These are phyloP conservation scores for Fusarium zealandicum DNA, from an alignment of 2,329 filamentous ascomycete genomes.

Conservation along the genomic window DNA sequence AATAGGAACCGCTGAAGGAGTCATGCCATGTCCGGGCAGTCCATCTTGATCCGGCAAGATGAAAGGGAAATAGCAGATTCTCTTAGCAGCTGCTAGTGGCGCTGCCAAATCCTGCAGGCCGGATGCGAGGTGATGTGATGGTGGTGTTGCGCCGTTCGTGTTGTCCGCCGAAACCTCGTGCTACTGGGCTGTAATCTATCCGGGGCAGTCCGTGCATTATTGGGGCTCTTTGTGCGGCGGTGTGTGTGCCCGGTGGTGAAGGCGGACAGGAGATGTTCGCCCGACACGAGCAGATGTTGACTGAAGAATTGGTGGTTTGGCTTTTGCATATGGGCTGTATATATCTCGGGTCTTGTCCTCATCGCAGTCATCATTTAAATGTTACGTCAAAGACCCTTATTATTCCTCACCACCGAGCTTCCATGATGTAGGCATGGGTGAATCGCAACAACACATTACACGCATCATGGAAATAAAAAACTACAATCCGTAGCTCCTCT, in stretches of 20 bases:
- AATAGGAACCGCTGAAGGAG: slow-evolving; percentile 5
- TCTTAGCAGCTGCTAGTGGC: slow-evolving; percentile 16
- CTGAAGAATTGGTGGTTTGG: background rate
- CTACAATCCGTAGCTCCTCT: background rate
- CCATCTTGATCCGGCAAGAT: slow-evolving; percentile 3
- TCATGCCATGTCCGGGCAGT: slow-evolving; percentile 14
- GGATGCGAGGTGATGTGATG: slow-evolving; percentile 38
- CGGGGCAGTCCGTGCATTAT: slow-evolving; percentile 24
- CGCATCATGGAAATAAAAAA: background rate
- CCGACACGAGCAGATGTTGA: slow-evolving; percentile 18
- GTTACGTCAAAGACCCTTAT: too few species aligned
- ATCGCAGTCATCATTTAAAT: too few species aligned
- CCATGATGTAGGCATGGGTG: too few species aligned
- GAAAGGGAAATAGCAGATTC: background rate
- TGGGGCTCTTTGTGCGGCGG: slow-evolving; percentile 12
- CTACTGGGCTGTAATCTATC: slow-evolving; percentile 27
- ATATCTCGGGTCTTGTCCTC: too few species aligned
- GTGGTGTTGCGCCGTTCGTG: slow-evolving; percentile 34
- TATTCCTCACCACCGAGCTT: too few species aligned
- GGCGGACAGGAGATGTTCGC: slow-evolving; percentile 1
- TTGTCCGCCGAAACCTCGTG: slow-evolving; percentile 20
- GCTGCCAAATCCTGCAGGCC: slow-evolving; percentile 12
- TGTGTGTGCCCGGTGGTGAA: slow-evolving; percentile 10
- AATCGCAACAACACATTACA: background rate
- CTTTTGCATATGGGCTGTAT: too few species aligned